Base-by-base conservation (phyloP, 345 rosid genomes). In the Gossypium longicalyx region DNA sequence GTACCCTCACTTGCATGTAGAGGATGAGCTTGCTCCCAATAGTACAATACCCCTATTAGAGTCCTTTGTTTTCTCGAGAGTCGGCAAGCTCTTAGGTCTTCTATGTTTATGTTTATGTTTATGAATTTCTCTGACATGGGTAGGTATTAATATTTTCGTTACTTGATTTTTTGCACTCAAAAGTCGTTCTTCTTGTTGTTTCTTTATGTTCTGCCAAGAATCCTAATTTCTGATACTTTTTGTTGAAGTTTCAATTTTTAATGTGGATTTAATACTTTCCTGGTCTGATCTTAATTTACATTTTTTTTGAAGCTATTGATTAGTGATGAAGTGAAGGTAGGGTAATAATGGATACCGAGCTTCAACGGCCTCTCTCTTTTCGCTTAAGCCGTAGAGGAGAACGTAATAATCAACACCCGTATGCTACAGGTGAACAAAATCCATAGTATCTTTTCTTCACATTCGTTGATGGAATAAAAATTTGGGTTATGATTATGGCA, bases 351-450 rank as follows among this genome's bases (percentile, higher is more conserved):
- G 60, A 27, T 27, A 27, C 13, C 52, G 60, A 69, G 73, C 60
- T 74, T 73, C 92, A 84, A 74, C 78, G 81, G 43, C 80, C 97
- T 23, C 64, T 86, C 52, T 89, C 94, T n/a, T 72, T 78, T 72
- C 87, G 94, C 52, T 62, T 84, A 67, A 89, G 79, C 79, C 85
- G 94, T 53, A 87, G 93, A 51, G 89, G 83, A 27, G 97, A 90
- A 64, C 81, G 90, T 49, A 79, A 64, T 80, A 68, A 77, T 72
- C 88, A 73, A 43, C 25, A 61, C 74, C 67, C 83, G n/a, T 71
- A 22, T 45, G 60, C 65, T 73, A 85, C 78, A 88, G 92, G 96
- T 85, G 57, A 78, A 71, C 51, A 6, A 68, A 23, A 22, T 44
- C 60, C 34, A 15, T 38, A 58, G 51, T 23, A 8, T 67, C 22